Conservation (phyloP, 768 basidiomycete species). For the Suillus placidus region DNA sequence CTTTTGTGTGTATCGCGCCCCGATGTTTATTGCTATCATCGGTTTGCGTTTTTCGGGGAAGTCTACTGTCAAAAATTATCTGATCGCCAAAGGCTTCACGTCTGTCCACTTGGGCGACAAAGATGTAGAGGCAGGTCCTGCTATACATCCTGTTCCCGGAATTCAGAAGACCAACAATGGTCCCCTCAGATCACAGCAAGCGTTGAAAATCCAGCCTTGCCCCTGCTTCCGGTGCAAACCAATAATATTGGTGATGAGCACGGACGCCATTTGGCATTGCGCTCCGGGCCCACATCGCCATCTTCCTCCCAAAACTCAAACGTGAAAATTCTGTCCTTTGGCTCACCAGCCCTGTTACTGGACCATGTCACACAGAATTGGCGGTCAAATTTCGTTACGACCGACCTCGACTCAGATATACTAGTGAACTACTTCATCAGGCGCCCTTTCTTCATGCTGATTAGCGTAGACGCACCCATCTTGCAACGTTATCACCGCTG, state of each 20-base stretch:
- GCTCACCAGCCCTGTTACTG: conserved; percentile 57
- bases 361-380: conserved; percentile 81
- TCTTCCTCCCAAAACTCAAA: conserved; percentile 25
- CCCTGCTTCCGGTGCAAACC: conserved; percentile 3
- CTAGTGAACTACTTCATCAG: conserved; percentile 73
- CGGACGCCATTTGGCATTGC: conserved; percentile 6
- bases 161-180: conserved; percentile 5
- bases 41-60: conserved; percentile 68
- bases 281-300: conserved; percentile 22
- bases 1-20: not conserved
- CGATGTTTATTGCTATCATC: conserved; percentile 71
- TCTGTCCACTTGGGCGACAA: conserved; percentile 43
- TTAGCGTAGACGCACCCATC: conserved; percentile 83
- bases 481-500: conserved; percentile 66
- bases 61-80: conserved; percentile 59
- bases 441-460: conserved; percentile 88
- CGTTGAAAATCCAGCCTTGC: not conserved
- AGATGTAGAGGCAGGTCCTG: conserved; percentile 22
- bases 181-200: not conserved
- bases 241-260: conserved; percentile 11
- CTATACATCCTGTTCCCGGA: not conserved
- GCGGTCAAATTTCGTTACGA: conserved; percentile 79
- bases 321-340: conserved; percentile 37
- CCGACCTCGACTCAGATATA: conserved; percentile 58
- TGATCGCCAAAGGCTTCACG: conserved; percentile 60